Evolutionary conservation across 768 basidiomycete species (phyloP).

Genomic region (Kwoniella bestiolae): DNA sequence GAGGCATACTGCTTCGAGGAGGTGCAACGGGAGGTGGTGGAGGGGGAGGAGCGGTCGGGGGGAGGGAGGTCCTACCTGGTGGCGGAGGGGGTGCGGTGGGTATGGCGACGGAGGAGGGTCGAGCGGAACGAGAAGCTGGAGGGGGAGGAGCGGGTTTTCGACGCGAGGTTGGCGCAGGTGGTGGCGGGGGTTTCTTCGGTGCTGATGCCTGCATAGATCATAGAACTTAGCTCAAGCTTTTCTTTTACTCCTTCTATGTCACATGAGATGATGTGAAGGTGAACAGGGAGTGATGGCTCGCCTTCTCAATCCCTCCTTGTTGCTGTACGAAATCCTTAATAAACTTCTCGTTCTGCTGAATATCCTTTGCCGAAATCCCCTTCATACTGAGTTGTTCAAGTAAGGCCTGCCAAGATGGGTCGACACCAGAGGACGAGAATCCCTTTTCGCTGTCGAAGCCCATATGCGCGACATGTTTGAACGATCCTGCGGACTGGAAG

Average conservation of each 20-base stretch:
- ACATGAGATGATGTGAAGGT: no score
- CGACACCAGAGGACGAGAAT: constrained; percentile 82
- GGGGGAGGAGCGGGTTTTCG: constrained; percentile 57
- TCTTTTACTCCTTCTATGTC: no score
- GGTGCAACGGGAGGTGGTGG: constrained; percentile 60
- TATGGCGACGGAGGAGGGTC: constrained; percentile 42
- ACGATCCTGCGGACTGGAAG: constrained; percentile 61
- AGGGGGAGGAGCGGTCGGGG: constrained; percentile 57
- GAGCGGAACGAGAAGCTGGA: constrained; percentile 56
- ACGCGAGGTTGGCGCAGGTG: constrained; percentile 62
- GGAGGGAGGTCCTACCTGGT: constrained; percentile 30
- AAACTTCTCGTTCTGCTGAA: constrained; percentile 81
- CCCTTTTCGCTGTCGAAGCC: constrained; percentile 86
- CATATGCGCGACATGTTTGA: constrained; percentile 92
- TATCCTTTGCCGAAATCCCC: constrained; percentile 70
- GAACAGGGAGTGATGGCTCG: constrained; percentile 21
- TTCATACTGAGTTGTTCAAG: constrained; percentile 67
- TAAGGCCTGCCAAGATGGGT: constrained; percentile 82
- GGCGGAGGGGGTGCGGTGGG: constrained; percentile 55
- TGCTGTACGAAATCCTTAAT: constrained; percentile 81
- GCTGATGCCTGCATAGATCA: constrained; percentile 54
- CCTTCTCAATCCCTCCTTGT: constrained; percentile 57
- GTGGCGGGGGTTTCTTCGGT: constrained; percentile 61
- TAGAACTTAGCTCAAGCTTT: no score
- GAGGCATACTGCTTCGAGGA: constrained; percentile 32